Evolutionary conservation across 2,329 filamentous ascomycete genomes (phyloP).

Genomic region (Ceratocystis eucalypticola): DNA sequence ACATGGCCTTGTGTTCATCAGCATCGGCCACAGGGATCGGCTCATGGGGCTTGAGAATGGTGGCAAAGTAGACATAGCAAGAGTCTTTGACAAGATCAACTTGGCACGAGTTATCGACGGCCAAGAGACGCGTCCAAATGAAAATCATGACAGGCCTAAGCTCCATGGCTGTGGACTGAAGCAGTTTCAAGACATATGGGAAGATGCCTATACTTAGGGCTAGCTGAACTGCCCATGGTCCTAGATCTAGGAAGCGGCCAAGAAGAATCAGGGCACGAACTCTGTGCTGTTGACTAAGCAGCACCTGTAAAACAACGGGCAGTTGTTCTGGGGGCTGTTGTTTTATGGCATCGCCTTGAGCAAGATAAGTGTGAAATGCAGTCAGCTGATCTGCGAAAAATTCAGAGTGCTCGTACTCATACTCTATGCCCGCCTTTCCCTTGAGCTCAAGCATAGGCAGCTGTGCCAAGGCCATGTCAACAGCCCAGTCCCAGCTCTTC

Average conservation of each 20-base stretch:
- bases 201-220: constrained; percentile 97
- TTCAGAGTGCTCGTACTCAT: constrained; percentile 85
- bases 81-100: constrained; percentile 91
- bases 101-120: constrained; percentile 88
- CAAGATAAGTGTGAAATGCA: constrained; percentile 91
- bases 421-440: constrained; percentile 59
- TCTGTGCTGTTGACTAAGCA: constrained; percentile 88
- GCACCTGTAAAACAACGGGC: constrained; percentile 87
- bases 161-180: constrained; percentile 89
- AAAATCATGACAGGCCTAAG: constrained; percentile 98
- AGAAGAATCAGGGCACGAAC: constrained; percentile 81
- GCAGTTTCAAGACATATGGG: constrained; percentile 90
- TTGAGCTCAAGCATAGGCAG: constrained; percentile 72
- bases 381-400: constrained; percentile 97
- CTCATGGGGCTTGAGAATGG: constrained; percentile 74
- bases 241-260: constrained; percentile 85
- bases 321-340: constrained; percentile 87
- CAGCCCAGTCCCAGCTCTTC: constrained; percentile 94
- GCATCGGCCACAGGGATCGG: constrained; percentile 74
- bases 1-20: constrained; percentile 96
- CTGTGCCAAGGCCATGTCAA: constrained; percentile 87
- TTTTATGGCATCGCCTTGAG: constrained; percentile 63
- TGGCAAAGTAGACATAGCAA: constrained; percentile 92
- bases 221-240: constrained; percentile 96
- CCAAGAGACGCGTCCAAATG: constrained; percentile 92